Base-by-base conservation (phyloP, 202 grass and related monocot species). In the Brachypodium distachyon region DNA sequence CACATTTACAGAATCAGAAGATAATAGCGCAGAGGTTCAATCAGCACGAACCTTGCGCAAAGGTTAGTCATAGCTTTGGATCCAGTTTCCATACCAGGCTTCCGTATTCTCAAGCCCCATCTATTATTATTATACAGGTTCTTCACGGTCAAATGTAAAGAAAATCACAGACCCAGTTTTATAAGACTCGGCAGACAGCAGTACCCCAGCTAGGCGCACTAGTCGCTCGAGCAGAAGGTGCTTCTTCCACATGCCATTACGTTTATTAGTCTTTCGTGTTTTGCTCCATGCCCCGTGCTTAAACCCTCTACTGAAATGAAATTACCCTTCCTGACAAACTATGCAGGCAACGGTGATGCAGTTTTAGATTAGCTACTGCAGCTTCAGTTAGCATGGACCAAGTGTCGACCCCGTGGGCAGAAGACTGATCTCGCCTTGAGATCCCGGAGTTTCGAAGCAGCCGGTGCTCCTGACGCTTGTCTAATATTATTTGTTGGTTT, bases 151-250 rank as follows among this genome's bases (percentile, higher is more conserved):
- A 64, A 88, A 42, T 56, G 32, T 17, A 10, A 94, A 86, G 73
- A 91, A 81, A 49, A 74, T 19, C 27, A 86, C 46, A 53, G 79
- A 54, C 28, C 88, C 87, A 21, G 73, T 40, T 19, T 5, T 88
- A 14, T 64, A 82, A 44, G 88, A 82, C 77, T 34, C 73, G 2
- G 69, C 74, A 70, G 76, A 84, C 46, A 79, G 68, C 74, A 83
- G 31, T 84, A 14, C 80, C 18, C 38, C 8, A 5, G 29, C 36
- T 16, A 84, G 89, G 80, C 87, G 51, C 44, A 42, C 52, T 25
- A 68, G 70, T 21, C 87, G 89, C 49, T 69, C 81, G 26, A 91
- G 19, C 18, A 79, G 73, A 88, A 97, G 91, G 95, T 97, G 52
- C 6, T n/a, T 18, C 11, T 46, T 39, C 18, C 18, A 19, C 22